phyloP scores from a whole-genome alignment of 2,329 filamentous ascomycete species.

The Parastagonospora avenae region DNA sequence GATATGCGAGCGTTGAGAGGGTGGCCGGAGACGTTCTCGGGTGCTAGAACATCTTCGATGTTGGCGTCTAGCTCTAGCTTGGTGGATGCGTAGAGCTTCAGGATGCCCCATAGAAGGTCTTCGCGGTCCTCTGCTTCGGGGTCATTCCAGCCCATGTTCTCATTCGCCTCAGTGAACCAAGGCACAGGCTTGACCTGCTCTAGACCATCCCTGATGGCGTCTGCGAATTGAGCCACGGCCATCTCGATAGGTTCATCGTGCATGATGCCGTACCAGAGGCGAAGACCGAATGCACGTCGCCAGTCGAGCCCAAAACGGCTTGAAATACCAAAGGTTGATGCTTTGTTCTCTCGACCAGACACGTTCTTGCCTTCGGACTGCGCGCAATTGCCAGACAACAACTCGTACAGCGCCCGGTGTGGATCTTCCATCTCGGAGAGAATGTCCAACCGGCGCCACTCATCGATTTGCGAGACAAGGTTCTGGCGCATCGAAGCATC shows the following conservation, averaged over 20 bases:
- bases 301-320: constrained; percentile 86
- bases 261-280: constrained; percentile 84
- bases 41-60: constrained; percentile 73
- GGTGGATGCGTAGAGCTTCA: constrained; percentile 78
- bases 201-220: constrained; percentile 72
- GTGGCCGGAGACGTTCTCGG: constrained; percentile 76
- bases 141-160: constrained; percentile 66
- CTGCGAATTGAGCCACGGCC: constrained; percentile 74
- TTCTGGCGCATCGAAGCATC: constrained; percentile 71
- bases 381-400: constrained; percentile 86
- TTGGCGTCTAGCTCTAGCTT: constrained; percentile 48
- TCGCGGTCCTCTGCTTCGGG: constrained; percentile 64
- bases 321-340: constrained; percentile 79
- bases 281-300: constrained; percentile 89
- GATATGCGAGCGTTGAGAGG: constrained; percentile 75
- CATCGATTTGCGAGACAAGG: constrained; percentile 78
- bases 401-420: constrained; percentile 85
- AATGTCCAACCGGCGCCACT: constrained; percentile 82
- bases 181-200: constrained; percentile 74
- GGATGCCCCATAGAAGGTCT: constrained; percentile 84
- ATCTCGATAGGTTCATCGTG: constrained; percentile 70
- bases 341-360: constrained; percentile 77
- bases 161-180: constrained; percentile 68
- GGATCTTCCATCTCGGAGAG: constrained; percentile 86
- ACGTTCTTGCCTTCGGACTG: constrained; percentile 77